Evolutionary conservation across 805 yeast genomes (phyloP).

Genomic region (Metschnikowia gelsemii): DNA sequence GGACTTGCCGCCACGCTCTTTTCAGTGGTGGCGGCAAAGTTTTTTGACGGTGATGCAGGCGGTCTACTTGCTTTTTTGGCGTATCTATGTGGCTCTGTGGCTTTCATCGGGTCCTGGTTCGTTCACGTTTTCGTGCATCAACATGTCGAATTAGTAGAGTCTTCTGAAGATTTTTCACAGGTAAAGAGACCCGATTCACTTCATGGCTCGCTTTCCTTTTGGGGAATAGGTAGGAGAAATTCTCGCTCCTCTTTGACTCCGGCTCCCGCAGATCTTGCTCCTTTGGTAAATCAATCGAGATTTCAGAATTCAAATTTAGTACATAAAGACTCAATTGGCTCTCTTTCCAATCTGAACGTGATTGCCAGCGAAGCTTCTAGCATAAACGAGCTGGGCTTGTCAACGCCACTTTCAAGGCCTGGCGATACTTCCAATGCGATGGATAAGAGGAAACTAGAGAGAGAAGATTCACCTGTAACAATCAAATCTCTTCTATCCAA

Average conservation of each 20-base stretch:
- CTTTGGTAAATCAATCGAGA: conserved; percentile 10
- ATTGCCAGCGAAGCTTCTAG: conserved; percentile 16
- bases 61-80: conserved; percentile 58
- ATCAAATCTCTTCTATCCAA: conserved; percentile 18
- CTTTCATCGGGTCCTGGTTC: conserved; percentile 47
- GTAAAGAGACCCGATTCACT: conserved; percentile 14
- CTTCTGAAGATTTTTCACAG: background rate
- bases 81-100: conserved; percentile 47
- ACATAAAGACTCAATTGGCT: conserved; percentile 9
- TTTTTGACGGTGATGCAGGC: conserved; percentile 52
- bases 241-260: conserved; percentile 14
- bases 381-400: conserved; percentile 9
- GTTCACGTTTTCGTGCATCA: conserved; percentile 33
- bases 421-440: background rate
- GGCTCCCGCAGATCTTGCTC: conserved; percentile 12
- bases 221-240: conserved; percentile 41
- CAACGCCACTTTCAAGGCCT: conserved; percentile 1
- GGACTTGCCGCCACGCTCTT: conserved; percentile 71
- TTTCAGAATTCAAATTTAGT: conserved; percentile 2
- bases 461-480: background rate
- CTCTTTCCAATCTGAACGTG: conserved; percentile 10
- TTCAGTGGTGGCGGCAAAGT: conserved; percentile 53
- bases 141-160: conserved; percentile 1
- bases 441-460: background rate
- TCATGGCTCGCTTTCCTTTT: conserved; percentile 38